Evolutionary conservation across 257 asterid genomes (phyloP).

Genomic region (Gardenia jasminoides): DNA sequence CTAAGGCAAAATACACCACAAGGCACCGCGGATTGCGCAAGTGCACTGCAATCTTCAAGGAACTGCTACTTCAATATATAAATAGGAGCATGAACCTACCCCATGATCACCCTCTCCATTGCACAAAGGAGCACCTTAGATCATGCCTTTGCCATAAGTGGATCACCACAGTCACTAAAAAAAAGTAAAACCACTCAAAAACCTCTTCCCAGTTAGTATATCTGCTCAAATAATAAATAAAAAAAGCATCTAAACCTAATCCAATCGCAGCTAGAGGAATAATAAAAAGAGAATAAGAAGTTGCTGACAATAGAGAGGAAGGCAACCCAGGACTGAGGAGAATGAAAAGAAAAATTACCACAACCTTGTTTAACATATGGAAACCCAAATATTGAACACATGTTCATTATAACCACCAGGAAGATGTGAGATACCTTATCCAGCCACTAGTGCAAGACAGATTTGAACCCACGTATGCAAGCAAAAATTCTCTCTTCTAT

Average conservation of each 20-base stretch:
- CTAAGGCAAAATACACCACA: slow-evolving; percentile 5
- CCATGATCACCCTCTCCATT: slow-evolving; percentile 75
- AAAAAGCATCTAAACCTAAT: neutral
- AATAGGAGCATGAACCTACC: slow-evolving; percentile 44
- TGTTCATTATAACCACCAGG: no score
- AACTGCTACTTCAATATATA: neutral
- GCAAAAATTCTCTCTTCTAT: no score
- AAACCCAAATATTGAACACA: no score
- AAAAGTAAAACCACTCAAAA: neutral
- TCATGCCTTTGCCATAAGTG: slow-evolving; percentile 86
- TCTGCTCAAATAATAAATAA: neutral
- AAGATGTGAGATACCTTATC: no score
- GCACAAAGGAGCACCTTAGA: slow-evolving; percentile 75
- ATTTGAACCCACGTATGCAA: no score
- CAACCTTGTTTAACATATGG: no score
- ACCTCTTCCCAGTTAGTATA: neutral
- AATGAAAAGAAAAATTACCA: no score
- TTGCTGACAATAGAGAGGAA: no score
- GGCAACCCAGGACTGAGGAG: no score
- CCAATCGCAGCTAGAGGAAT: neutral
- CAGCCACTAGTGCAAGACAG: no score
- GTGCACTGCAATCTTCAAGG: neutral
- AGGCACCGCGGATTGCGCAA: no score
- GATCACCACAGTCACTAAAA: slow-evolving; percentile 49
- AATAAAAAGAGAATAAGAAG: neutral